Conservation (phyloP, 768 basidiomycete genomes). For the Podaxis sp. region DNA sequence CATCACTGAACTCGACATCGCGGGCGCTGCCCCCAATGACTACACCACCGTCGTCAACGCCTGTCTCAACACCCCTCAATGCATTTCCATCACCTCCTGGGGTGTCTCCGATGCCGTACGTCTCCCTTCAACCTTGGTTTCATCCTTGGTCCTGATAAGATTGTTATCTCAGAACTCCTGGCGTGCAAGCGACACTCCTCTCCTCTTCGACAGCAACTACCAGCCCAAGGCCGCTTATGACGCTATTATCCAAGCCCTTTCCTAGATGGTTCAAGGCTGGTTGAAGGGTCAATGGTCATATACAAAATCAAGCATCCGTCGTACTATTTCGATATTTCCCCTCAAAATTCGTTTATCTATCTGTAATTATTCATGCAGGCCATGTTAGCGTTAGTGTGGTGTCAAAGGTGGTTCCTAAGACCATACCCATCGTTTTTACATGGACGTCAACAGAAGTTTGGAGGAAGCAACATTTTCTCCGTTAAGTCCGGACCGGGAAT, state of each 20-base stretch:
- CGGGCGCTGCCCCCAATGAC: conserved; percentile 32
- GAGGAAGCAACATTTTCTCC: no score
- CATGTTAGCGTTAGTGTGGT: no score
- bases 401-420: no score
- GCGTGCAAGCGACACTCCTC: conserved; percentile 35
- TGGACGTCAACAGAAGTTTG: no score
- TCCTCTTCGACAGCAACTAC: conserved; percentile 44
- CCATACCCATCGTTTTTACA: no score
- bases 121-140: background rate
- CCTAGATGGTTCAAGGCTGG: background rate
- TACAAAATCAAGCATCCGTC: no score
- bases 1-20: conserved; percentile 45
- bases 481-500: no score
- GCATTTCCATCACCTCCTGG: conserved; percentile 47
- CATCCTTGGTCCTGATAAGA: background rate
- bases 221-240: conserved; percentile 38
- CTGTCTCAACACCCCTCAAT: conserved; percentile 35
- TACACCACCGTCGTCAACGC: conserved; percentile 41
- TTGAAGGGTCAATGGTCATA: no score
- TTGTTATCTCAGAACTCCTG: conserved; percentile 35
- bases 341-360: no score
- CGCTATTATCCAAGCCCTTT: conserved; percentile 21
- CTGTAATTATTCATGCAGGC: no score
- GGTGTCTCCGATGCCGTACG: conserved; percentile 41
- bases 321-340: no score